Evolutionary conservation across 2,329 filamentous ascomycete species (phyloP), one percentile per base, ranked within the genome.

Genomic region (Ascosphaera pollenicola): DNA sequence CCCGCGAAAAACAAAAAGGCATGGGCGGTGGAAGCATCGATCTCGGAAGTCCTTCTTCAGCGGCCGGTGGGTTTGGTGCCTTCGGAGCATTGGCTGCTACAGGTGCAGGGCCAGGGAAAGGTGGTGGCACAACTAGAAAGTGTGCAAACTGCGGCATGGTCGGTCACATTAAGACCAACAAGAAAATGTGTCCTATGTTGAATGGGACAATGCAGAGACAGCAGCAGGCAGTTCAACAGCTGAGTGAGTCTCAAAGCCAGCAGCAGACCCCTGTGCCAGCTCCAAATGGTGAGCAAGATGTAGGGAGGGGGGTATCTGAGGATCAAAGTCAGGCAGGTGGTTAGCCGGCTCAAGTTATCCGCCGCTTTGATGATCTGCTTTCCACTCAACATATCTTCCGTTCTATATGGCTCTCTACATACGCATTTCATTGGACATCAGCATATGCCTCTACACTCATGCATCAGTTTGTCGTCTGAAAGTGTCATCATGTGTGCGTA

Each of bases 151-250:
- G 89, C 61, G 89, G 89, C 38, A 80, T 89, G 57, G 79, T 92
- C 40, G 89, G 89, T 24, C 89, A 98, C 54, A 98, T 98, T 66
- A 94, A 94, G 61, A 95, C 87, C 37, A 95, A 95, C 66, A 92
- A 94, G 64, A 95, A 94, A 83, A 69, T 85, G 50, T 91, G 82
- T 55, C 82, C 82, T 37, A 65, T 89, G 55, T 75, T 91, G 44
- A 91, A 91, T 54, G 82, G 83, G 39, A 81, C 78, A 24, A 78
- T 78, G 63, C 77, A 78, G 21, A 37, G 24, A 13, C 24, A 28
- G 24, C 24, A 28, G 13, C 24, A 28, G 24, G 24, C 24, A 7
- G 13, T 28, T 7, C 24, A 28, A 13, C 24, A 7, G 13, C 13
- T 28, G 24, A 28, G 24, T 28, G 24, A 28, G 24, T 7, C 7